Evolutionary conservation across 495 filamentous ascomycete genomes (phyloP), one percentile per base, ranked within the genome.

Genomic region (Acidomyces sp.): DNA sequence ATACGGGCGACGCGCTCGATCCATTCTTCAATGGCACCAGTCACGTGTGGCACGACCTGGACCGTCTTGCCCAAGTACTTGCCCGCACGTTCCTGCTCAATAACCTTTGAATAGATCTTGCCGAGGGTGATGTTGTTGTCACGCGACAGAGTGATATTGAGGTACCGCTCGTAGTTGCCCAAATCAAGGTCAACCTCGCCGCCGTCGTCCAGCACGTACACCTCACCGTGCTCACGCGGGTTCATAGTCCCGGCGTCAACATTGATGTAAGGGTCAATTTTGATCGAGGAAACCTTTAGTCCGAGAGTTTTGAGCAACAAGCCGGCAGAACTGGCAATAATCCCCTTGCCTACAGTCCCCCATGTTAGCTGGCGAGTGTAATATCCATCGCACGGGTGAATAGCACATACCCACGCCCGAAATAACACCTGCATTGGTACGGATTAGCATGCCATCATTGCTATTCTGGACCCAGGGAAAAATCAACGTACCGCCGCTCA

Each of bases 81-180:
- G 19, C 88, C 88, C 20, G 65, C 63, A 34, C 86, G 71, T 63
- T 94, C 80, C 44, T 67, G 69, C 55, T 80, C 67, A 45, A 93
- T 88, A 16, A 95, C 90, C 46, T 79, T 71, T 55, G 83, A 67
- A 62, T 93, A 95, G 45, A 95, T 80, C 68, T 95, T 96, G 45
- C 90, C 90, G 7, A 87, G 93, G 17, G 87, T 95, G 61, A 95
- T 90, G 56, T 93, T 93, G 63, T 84, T 81, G 42, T 90, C 82
- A 15, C 74, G 64, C 4, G 70, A 78, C 19, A 93, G 70, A 7
- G 77, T 79, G 40, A 82, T 69, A 46, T 75, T 70, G 32, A 83
- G 70, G 51, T 82, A 84, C 16, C 85, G 70, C 62, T 96, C 88
- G 60, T 97, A 97, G 65, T 96, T 95, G 29, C 90, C 90, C 15